Evolutionary conservation across 2,329 filamentous ascomycete species (phyloP), one percentile per base, ranked within the genome.

Genomic region (Nannizziopsis arthrosporioides): DNA sequence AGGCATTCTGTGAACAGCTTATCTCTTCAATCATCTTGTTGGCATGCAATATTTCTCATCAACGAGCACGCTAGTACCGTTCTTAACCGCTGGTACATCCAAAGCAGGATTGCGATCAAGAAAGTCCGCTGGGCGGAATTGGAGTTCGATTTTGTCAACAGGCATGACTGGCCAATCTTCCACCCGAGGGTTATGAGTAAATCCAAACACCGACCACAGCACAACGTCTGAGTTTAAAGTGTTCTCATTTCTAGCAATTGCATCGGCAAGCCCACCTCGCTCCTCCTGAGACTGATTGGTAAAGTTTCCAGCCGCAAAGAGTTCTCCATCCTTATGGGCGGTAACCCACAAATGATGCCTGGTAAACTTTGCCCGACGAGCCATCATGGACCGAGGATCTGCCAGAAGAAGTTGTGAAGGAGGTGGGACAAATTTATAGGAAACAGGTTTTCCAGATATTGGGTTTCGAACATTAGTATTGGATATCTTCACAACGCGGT

Each of bases 161-260:
- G 72, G 72, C 68, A 61, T 63, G 15, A 75, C 70, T 2, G 72
- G 72, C 67, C 68, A 74, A 52, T 74, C 72, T 54, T 74, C 72
- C 1, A 68, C 62, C n/a, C 72, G 54, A 6, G 72, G 72, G 48
- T 74, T 75, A 53, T 75, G 73, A 18, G 72, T 75, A 46, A 73
- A 54, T 0, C 70, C 71, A 59, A 75, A 74, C 0, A 69, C 66
- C 48, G 63, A 68, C 71, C 72, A 75, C 0, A 74, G 55, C 1
- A 76, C 72, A 2, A 75, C 56, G 53, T 76, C 73, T 12, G 66
- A 63, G 49, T 74, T 59, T 7, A 59, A 55, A 0, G 72, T 64
- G 7, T 62, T 54, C 5, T 74, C 69, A 7, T 67, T 63, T 1
- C 71, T 58, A 8, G 63, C 63, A 1, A 64, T 66, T 47, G 68